A percentile compares a stretch with the other conserved stretches of the same genome.
Evolutionary conservation across 2,329 filamentous ascomycete genomes (phyloP).

Genomic region (Alternaria brassicae): DNA sequence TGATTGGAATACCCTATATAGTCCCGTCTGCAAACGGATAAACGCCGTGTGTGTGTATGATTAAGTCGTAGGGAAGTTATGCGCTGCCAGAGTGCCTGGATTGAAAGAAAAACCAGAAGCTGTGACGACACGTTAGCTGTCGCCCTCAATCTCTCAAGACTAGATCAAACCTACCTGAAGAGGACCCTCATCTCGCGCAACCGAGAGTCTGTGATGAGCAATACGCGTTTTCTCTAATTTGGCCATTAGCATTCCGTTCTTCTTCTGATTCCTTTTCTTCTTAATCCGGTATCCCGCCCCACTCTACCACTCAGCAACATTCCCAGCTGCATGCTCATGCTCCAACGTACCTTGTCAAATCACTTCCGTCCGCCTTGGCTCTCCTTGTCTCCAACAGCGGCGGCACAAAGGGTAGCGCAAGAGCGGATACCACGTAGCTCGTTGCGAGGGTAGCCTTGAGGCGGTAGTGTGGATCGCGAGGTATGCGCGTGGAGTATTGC

Average conservation of each 20-base stretch:
- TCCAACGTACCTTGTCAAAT: conserved; percentile 47
- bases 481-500: conserved; percentile 46
- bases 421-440: conserved; percentile 48
- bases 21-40: background rate
- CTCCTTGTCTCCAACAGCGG: conserved; percentile 49
- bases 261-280: background rate
- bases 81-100: background rate
- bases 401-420: conserved; percentile 51
- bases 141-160: background rate
- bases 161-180: background rate
- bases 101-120: background rate
- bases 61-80: background rate
- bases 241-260: conserved; percentile 3
- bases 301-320: background rate
- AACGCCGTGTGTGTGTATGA: background rate
- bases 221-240: conserved; percentile 35
- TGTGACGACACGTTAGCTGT: background rate
- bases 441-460: conserved; percentile 48
- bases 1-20: background rate
- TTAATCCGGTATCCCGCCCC: background rate
- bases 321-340: background rate
- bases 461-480: conserved; percentile 46
- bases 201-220: conserved; percentile 38
- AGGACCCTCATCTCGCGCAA: conserved; percentile 26
- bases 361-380: conserved; percentile 47